Evolutionary conservation across 2,329 filamentous ascomycete species (phyloP).

Genomic region (Verticillium klebahnii): DNA sequence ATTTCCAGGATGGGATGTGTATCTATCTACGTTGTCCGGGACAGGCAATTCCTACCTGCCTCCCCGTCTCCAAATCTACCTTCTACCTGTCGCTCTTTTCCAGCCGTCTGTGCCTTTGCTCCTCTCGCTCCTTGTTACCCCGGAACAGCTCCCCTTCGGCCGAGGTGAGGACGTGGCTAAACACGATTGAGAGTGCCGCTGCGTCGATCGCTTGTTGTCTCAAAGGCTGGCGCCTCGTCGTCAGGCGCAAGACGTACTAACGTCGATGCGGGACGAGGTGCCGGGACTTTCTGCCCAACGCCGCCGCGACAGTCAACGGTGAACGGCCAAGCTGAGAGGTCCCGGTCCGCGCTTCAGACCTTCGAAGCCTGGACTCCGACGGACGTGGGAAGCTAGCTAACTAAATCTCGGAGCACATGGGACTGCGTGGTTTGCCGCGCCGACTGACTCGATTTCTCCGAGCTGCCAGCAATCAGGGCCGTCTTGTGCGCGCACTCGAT

Average conservation of each 20-base stretch:
- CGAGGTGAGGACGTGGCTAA: neutral
- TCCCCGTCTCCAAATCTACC: neutral
- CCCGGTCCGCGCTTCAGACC: neutral
- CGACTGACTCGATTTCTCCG: neutral
- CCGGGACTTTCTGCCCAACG: neutral
- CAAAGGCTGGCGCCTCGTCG: neutral
- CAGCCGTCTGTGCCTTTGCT: neutral
- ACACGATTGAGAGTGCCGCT: neutral
- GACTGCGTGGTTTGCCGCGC: neutral
- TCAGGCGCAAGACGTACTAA: neutral
- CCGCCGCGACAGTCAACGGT: neutral
- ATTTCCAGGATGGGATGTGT: neutral
- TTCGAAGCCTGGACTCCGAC: neutral
- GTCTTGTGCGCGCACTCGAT: neutral
- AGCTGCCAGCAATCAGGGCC: neutral
- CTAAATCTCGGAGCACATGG: neutral
- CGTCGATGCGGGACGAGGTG: neutral
- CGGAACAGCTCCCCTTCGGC: neutral
- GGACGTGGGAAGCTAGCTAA: neutral
- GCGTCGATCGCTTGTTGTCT: neutral
- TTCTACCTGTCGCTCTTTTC: neutral
- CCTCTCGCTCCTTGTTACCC: neutral
- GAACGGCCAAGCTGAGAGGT: neutral
- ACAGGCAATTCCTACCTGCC: neutral
- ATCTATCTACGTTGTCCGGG: conserved; percentile 1